Conservation (phyloP, 768 basidiomycete genomes). For the Rhodotorula babjevae region DNA sequence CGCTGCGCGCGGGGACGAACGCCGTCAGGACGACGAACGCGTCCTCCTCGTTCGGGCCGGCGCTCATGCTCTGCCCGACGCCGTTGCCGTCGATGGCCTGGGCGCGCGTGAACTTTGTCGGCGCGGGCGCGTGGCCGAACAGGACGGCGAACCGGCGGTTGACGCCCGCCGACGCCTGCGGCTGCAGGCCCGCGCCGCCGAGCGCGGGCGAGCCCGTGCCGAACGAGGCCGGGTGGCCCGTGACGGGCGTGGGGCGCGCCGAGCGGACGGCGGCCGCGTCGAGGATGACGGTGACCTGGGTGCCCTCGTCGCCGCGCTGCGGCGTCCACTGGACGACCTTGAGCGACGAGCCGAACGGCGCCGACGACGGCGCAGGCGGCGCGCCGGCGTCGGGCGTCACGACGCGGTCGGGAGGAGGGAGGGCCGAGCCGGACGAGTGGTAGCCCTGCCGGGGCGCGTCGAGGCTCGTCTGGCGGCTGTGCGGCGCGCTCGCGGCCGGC, state of each 20-base stretch:
- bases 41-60: slow-evolving; percentile 26
- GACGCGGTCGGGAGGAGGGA: too few species aligned
- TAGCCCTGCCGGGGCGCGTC: background rate
- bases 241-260: background rate
- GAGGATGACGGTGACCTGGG: slow-evolving; percentile 37
- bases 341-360: background rate
- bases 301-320: slow-evolving; percentile 29
- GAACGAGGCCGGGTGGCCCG: slow-evolving; percentile 5
- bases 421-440: background rate
- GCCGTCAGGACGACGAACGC: slow-evolving; percentile 37
- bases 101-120: slow-evolving; percentile 31
- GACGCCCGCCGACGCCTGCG: too few species aligned
- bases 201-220: slow-evolving; percentile 3
- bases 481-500: background rate
- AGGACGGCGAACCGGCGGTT: slow-evolving; percentile 23
- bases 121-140: slow-evolving; percentile 15
- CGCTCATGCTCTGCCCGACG: slow-evolving; percentile 31
- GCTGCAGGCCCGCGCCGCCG: background rate
- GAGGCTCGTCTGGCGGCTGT: background rate
- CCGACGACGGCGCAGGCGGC: background rate
- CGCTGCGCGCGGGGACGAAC: slow-evolving; percentile 16
- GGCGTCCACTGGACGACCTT: slow-evolving; percentile 34
- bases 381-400: background rate
- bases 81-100: slow-evolving; percentile 35
- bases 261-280: slow-evolving; percentile 10